Conservation (phyloP, 2,329 filamentous ascomycete genomes). For the Trichophyton mentagrophytes region DNA sequence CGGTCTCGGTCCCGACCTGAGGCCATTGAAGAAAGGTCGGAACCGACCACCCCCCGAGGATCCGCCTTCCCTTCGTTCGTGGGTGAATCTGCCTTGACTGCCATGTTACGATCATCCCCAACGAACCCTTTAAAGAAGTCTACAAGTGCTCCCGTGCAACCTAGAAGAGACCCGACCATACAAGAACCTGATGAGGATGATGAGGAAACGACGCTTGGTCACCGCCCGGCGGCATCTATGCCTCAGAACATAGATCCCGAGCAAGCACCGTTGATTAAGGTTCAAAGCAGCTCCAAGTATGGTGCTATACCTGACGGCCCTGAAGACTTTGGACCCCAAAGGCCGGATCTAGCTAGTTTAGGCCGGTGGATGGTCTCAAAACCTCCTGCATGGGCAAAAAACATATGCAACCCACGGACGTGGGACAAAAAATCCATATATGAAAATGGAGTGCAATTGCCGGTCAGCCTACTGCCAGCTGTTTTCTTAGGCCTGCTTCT, state of each 20-base stretch:
- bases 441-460: slow-evolving; percentile 51
- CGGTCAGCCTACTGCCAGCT: slow-evolving; percentile 62
- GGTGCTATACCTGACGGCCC: slow-evolving; percentile 14
- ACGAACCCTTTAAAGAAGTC: slow-evolving; percentile 16
- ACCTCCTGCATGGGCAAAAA: slow-evolving; percentile 14
- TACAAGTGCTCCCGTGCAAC: background rate
- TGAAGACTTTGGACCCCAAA: background rate
- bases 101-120: slow-evolving; percentile 36
- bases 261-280: slow-evolving; percentile 25
- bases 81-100: slow-evolving; percentile 37
- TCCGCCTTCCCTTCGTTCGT: slow-evolving; percentile 23
- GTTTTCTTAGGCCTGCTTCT: slow-evolving; percentile 79
- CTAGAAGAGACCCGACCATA: background rate
- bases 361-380: background rate
- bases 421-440: slow-evolving; percentile 60
- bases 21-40: slow-evolving; percentile 50
- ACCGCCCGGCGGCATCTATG: slow-evolving; percentile 11
- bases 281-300: slow-evolving; percentile 22
- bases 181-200: slow-evolving; percentile 1
- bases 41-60: slow-evolving; percentile 41
- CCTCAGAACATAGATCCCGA: slow-evolving; percentile 22
- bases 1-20: slow-evolving; percentile 26
- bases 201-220: slow-evolving; percentile 6
- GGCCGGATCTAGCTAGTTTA: background rate
- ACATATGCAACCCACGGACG: slow-evolving; percentile 48